A percentile compares a stretch with the other conserved stretches of the same genome.
These are phyloP conservation scores for Eudorina sp. DNA, from an alignment of 139 green algal genomes.

Conservation along the genomic window DNA sequence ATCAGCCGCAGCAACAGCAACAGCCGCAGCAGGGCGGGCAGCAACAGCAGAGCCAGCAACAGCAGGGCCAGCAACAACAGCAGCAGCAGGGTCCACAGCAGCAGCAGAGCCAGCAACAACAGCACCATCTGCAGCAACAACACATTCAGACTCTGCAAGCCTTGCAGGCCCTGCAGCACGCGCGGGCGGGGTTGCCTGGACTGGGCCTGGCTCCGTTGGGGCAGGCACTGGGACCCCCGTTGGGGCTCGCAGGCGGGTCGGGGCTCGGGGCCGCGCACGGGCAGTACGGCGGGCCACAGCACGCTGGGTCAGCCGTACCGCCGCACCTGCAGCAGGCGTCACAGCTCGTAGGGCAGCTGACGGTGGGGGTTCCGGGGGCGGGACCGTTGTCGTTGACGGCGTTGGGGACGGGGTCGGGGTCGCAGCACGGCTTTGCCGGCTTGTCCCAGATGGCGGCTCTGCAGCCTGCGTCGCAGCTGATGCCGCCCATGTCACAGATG, in stretches of 20 bases:
- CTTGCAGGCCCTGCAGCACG: conserved; percentile 14
- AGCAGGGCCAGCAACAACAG: neutral
- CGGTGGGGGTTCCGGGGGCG: neutral
- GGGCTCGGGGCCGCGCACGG: neutral
- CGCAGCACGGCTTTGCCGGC: neutral
- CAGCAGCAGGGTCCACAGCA: neutral
- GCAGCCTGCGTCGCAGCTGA: neutral
- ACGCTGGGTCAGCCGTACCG: neutral
- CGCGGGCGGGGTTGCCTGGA: neutral
- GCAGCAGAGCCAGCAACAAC: neutral
- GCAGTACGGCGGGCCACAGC: neutral
- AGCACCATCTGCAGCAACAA: neutral
- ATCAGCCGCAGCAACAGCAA: neutral
- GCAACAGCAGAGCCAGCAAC: neutral
- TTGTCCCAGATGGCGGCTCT: neutral
- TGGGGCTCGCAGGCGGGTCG: neutral
- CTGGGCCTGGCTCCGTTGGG: neutral
- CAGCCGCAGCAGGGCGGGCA: neutral
- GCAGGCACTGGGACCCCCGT: neutral
- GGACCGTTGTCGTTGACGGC: neutral
- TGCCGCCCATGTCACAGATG: neutral
- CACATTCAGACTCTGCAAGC: conserved; percentile 6
- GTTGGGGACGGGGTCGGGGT: neutral
- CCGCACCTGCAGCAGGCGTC: neutral
- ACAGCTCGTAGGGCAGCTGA: neutral